These are phyloP conservation scores for Hura crepitans DNA, from an alignment of 441 rosid genomes.

Conservation along the genomic window DNA sequence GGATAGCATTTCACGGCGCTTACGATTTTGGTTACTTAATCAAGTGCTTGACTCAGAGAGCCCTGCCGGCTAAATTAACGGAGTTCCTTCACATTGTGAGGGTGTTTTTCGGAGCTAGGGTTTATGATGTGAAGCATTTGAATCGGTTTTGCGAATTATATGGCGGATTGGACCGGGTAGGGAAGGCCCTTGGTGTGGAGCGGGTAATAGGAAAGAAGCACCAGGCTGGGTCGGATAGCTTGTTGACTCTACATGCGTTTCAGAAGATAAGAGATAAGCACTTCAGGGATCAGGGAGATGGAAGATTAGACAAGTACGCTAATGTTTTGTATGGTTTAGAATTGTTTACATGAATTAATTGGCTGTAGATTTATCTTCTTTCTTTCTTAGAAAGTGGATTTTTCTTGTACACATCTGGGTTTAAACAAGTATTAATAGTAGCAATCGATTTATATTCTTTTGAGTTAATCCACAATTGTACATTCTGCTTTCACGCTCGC, in stretches of 20 bases:
- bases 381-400: conserved; percentile 18
- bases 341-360: conserved; percentile 18
- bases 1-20: conserved; percentile 70
- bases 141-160: conserved; percentile 42
- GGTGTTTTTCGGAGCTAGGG: conserved; percentile 42
- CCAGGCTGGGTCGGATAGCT: conserved; percentile 69
- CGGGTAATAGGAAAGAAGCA: conserved; percentile 54
- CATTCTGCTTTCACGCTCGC: not conserved
- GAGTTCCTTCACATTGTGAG: conserved; percentile 39
- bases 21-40: conserved; percentile 69
- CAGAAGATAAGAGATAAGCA: conserved; percentile 38
- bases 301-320: conserved; percentile 43
- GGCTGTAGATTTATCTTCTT: conserved; percentile 25
- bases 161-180: conserved; percentile 58
- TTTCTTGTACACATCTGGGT: conserved; percentile 19
- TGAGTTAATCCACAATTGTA: not conserved
- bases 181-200: conserved; percentile 37
- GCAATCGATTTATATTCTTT: conserved; percentile 16
- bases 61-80: conserved; percentile 33
- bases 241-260: conserved; percentile 55
- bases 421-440: conserved; percentile 16
- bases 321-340: conserved; percentile 61
- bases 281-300: conserved; percentile 24
- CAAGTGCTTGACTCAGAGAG: conserved; percentile 42
- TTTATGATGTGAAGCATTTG: conserved; percentile 62